Evolutionary conservation across 2,329 filamentous ascomycete species (phyloP).

Genomic region (Cucurbitaria berberidis): DNA sequence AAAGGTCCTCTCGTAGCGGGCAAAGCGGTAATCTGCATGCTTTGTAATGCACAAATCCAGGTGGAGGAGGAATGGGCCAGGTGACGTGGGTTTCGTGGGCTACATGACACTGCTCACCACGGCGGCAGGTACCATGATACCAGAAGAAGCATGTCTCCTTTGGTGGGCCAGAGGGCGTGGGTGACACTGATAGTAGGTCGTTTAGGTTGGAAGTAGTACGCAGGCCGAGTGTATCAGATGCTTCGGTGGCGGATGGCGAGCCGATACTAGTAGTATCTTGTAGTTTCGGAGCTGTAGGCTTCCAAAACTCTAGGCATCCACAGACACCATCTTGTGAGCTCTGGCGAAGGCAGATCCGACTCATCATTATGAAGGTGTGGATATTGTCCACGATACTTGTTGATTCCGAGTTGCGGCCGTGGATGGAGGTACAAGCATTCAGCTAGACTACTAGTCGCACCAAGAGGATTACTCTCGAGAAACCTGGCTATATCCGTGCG

Average conservation of each 20-base stretch:
- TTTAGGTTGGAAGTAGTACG: neutral
- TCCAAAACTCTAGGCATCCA: neutral
- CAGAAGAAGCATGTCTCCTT: slow-evolving; percentile 37
- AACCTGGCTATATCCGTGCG: too few species aligned
- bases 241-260: too few species aligned
- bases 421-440: too few species aligned
- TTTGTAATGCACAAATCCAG: slow-evolving; percentile 21
- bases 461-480: too few species aligned
- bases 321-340: neutral
- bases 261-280: neutral
- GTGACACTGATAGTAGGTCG: neutral
- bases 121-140: slow-evolving; percentile 30
- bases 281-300: neutral
- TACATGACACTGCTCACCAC: slow-evolving; percentile 12
- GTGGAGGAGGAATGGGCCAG: slow-evolving; percentile 28
- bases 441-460: too few species aligned
- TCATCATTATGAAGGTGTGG: neutral
- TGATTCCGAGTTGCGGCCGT: neutral
- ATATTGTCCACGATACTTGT: neutral
- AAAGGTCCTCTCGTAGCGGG: slow-evolving; percentile 24
- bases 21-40: slow-evolving; percentile 26
- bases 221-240: too few species aligned
- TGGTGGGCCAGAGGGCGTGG: slow-evolving; percentile 14
- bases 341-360: neutral
- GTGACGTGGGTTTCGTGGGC: slow-evolving; percentile 25